phyloP scores from a whole-genome alignment of 2,329 filamentous ascomycete species.

The Epichloe bromicola region DNA sequence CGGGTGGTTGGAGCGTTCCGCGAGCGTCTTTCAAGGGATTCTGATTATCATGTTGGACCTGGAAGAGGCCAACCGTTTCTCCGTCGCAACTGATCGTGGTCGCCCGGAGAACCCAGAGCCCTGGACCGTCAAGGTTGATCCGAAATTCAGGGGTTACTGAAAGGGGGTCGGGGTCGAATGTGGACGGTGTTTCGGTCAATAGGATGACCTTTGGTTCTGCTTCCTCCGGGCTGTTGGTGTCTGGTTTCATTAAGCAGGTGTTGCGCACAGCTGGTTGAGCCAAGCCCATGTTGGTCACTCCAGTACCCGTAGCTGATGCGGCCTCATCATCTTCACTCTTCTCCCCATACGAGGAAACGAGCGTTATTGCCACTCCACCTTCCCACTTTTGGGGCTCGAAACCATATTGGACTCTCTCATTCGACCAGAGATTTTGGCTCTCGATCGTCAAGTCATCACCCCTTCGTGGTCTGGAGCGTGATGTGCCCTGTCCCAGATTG shows the following conservation, averaged over 20 bases:
- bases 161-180: too few species aligned
- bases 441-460: background rate
- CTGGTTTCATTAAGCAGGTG: background rate
- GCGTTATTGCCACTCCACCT: background rate
- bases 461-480: background rate
- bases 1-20: background rate
- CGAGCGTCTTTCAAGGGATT: background rate
- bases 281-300: too few species aligned
- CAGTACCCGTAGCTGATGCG: too few species aligned
- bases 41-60: background rate
- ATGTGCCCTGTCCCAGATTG: background rate
- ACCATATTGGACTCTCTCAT: slow-evolving; percentile 2
- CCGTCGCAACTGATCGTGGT: background rate
- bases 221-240: background rate
- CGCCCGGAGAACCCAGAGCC: background rate
- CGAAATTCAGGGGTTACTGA: background rate
- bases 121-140: background rate
- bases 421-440: slow-evolving; percentile 1
- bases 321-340: background rate
- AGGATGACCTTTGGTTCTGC: background rate
- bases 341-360: background rate
- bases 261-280: too few species aligned
- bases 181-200: background rate
- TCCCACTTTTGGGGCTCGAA: background rate
- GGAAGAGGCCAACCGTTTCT: background rate